These are phyloP conservation scores for Excoecaria cochinchinensis DNA, from an alignment of 345 rosid genomes.

Conservation along the genomic window DNA sequence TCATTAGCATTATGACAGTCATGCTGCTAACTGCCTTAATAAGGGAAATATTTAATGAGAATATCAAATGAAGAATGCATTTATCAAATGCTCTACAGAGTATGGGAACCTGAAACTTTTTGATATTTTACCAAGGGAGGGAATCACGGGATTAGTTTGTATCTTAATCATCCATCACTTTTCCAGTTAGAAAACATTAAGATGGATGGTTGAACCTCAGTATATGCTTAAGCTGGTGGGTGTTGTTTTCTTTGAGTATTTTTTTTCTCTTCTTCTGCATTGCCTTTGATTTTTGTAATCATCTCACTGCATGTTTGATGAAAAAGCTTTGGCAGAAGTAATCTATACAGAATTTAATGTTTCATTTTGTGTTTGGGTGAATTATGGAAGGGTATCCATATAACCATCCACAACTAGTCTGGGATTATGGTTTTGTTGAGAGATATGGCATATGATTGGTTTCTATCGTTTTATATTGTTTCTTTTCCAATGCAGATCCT, in stretches of 20 bases:
- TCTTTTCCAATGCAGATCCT: slow-evolving; percentile 56
- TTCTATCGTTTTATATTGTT: slow-evolving; percentile 1
- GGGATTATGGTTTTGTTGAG: background rate
- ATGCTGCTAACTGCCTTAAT: background rate
- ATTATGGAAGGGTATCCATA: background rate
- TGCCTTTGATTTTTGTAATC: background rate
- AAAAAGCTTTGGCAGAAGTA: background rate
- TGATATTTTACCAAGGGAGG: background rate
- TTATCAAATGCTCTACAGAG: background rate
- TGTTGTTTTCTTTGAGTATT: background rate
- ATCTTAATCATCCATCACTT: background rate
- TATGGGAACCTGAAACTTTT: background rate
- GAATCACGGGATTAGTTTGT: background rate
- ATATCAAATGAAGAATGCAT: background rate
- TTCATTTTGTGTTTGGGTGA: background rate
- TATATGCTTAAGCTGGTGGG: too few species aligned
- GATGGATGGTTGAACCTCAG: slow-evolving; percentile 2
- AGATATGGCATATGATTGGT: background rate
- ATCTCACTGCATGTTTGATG: background rate
- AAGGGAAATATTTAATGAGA: background rate
- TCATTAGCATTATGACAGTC: background rate
- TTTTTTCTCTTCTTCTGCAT: background rate
- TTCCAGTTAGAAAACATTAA: background rate
- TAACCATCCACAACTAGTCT: background rate
- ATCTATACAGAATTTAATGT: background rate